Percentiles rank a stretch among this genome's conserved stretches.
Evolutionary conservation across 768 basidiomycete genomes (phyloP).

Genomic region (Lactarius sanguifluus): DNA sequence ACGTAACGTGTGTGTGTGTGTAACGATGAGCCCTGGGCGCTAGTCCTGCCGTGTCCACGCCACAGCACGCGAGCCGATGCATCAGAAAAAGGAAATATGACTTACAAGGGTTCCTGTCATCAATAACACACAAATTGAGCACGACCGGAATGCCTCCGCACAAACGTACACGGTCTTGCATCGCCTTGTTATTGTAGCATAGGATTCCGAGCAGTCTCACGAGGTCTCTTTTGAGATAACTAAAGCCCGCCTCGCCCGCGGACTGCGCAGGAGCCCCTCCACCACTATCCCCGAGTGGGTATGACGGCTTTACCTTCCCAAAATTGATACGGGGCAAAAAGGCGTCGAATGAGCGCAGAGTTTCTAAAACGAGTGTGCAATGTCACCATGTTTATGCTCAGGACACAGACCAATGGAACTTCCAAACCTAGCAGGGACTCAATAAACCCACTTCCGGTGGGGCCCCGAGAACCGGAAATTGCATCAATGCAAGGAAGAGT

Average conservation of each 20-base stretch:
- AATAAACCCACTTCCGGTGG: conserved; percentile 27
- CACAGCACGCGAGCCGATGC: conserved; percentile 3
- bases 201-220: conserved; percentile 85
- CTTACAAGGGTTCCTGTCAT: conserved; percentile 92
- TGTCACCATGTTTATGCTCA: background rate
- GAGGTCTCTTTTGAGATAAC: conserved; percentile 84
- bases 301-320: conserved; percentile 52
- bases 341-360: conserved; percentile 70
- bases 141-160: conserved; percentile 77
- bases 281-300: background rate
- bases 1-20: background rate
- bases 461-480: conserved; percentile 14
- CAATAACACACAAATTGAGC: conserved; percentile 86
- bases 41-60: background rate
- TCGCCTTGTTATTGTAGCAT: conserved; percentile 57
- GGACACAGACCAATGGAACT: background rate
- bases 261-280: conserved; percentile 9
- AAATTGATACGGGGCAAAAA: conserved; percentile 87
- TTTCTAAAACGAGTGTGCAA: conserved; percentile 44
- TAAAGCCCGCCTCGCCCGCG: conserved; percentile 59
- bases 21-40: background rate
- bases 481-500: conserved; percentile 17
- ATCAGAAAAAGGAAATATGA: conserved; percentile 29
- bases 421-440: conserved; percentile 33
- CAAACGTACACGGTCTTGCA: conserved; percentile 72